A percentile compares a stretch with the other conserved stretches of the same genome.
Conservation (phyloP, 208 protist species). For the Naegleria fowleri region DNA sequence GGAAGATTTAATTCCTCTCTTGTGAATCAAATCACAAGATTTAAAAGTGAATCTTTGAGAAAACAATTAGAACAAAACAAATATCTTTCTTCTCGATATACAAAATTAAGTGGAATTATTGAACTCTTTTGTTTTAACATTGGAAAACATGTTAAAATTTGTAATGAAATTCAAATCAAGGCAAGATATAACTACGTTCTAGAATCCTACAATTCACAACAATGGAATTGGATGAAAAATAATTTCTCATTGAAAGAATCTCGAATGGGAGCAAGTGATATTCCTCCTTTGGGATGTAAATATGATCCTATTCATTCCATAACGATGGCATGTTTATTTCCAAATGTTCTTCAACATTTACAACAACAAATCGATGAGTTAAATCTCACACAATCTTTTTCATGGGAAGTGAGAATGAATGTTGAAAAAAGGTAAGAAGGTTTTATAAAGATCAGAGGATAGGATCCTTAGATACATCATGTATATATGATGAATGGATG, state of each 20-base stretch:
- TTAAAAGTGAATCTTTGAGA: neutral
- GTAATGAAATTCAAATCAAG: neutral
- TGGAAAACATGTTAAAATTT: neutral
- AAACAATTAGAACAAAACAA: neutral
- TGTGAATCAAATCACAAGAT: neutral
- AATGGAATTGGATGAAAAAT: neutral
- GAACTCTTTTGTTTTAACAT: neutral
- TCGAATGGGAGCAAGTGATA: too few relatives aligned
- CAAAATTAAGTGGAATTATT: neutral
- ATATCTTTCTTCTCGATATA: neutral
- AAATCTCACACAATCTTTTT: too few relatives aligned
- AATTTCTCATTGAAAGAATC: neutral
- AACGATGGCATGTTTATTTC: too few relatives aligned
- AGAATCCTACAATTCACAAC: neutral
- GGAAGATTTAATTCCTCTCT: neutral
- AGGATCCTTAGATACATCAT: too few relatives aligned
- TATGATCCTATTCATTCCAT: too few relatives aligned
- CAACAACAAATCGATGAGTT: too few relatives aligned
- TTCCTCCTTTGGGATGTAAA: too few relatives aligned
- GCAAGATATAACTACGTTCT: neutral
- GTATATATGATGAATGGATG: too few relatives aligned
- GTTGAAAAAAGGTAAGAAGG: too few relatives aligned
- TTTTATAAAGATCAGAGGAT: too few relatives aligned
- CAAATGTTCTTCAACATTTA: too few relatives aligned
- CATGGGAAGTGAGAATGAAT: too few relatives aligned